Percentiles rank a stretch among this genome's conserved stretches.
These are phyloP conservation scores for Crucihimalaya himalaica DNA, from an alignment of 345 rosid genomes.

Conservation along the genomic window DNA sequence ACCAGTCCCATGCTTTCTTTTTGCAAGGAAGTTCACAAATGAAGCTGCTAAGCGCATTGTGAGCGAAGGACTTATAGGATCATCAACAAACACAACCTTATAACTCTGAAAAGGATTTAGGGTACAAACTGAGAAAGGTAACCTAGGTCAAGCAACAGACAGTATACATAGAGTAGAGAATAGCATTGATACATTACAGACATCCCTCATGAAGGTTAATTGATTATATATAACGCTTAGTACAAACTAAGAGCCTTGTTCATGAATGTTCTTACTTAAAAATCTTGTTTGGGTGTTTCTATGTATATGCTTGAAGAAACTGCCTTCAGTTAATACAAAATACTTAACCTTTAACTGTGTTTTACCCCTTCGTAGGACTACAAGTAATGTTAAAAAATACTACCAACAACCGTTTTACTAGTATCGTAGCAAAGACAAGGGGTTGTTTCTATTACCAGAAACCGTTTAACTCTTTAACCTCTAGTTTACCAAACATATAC, in stretches of 20 bases:
- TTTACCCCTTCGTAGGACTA: no score
- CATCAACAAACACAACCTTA: conserved; percentile 33
- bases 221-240: background rate
- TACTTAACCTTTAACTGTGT: background rate
- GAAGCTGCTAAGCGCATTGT: conserved; percentile 89
- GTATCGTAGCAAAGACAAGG: no score
- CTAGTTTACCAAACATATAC: no score
- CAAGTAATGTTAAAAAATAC: no score
- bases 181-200: conserved; percentile 18
- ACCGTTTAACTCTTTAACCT: no score
- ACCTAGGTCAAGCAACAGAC: conserved; percentile 13
- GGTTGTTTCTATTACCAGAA: no score
- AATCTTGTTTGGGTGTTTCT: conserved; percentile 4
- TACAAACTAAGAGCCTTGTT: background rate
- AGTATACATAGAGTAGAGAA: conserved; percentile 25
- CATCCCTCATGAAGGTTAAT: conserved; percentile 6
- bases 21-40: conserved; percentile 83
- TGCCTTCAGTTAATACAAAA: background rate
- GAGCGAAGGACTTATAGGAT: conserved; percentile 63
- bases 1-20: conserved; percentile 71
- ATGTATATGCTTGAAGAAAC: background rate
- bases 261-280: background rate
- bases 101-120: conserved; percentile 15
- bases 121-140: background rate
- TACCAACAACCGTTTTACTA: no score